A percentile compares a stretch with the other conserved stretches of the same genome.
phyloP scores from a whole-genome alignment of 768 basidiomycete species.

The Kockovaella imperatae region DNA sequence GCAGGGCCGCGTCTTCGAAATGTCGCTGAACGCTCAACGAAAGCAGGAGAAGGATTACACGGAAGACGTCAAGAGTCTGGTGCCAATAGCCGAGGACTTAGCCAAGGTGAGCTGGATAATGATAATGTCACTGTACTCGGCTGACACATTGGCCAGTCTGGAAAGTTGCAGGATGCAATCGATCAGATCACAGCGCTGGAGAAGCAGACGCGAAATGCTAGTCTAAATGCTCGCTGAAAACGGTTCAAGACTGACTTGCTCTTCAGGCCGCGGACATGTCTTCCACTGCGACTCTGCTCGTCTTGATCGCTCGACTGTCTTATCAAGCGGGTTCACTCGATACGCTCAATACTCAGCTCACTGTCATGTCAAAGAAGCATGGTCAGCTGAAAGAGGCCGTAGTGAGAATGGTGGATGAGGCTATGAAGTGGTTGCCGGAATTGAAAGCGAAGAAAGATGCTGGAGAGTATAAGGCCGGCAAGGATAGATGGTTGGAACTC shows the following conservation, averaged over 20 bases:
- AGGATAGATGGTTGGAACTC: constrained; percentile 55
- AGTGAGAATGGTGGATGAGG: constrained; percentile 82
- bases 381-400: constrained; percentile 88
- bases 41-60: constrained; percentile 60
- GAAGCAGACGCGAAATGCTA: constrained; percentile 91
- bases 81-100: constrained; percentile 60
- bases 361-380: constrained; percentile 80
- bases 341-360: constrained; percentile 56
- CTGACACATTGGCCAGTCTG: constrained; percentile 52
- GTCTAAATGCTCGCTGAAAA: constrained; percentile 24
- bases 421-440: constrained; percentile 71
- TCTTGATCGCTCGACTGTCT: constrained; percentile 61
- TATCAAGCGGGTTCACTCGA: constrained; percentile 65
- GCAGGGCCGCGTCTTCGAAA: too few species aligned
- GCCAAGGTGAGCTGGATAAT: constrained; percentile 55
- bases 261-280: constrained; percentile 80
- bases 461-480: constrained; percentile 52
- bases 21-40: constrained; percentile 27
- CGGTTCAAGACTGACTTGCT: background rate
- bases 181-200: constrained; percentile 84
- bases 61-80: constrained; percentile 65
- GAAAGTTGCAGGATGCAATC: constrained; percentile 72
- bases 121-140: background rate
- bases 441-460: constrained; percentile 61
- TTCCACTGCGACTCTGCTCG: constrained; percentile 82